Base-by-base conservation (phyloP, 2,329 filamentous ascomycete genomes). In the Diaporthe ampelina region DNA sequence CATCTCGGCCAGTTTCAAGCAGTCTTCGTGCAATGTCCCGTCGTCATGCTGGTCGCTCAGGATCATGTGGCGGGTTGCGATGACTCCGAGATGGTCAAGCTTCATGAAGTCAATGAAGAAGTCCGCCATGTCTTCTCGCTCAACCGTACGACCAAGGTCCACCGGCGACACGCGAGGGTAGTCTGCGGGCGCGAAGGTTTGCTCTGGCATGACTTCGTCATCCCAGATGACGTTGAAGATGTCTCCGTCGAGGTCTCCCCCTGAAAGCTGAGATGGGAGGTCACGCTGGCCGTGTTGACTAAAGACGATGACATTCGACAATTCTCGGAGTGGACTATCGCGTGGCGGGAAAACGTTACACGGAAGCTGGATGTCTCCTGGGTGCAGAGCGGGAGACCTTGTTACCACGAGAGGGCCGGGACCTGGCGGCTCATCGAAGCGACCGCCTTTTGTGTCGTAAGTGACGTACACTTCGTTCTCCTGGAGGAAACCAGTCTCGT, bases 221-320 rank as follows among this genome's bases (percentile, higher is more conserved):
- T 97, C 94, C 87, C 90, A 97, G 63, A 97, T 94, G 67, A 97
- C 84, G 76, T 95, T 93, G 82, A 94, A 97, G 0, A 94, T 84
- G 80, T 98, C 95, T 0, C 95, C 95, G 77, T 97, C 94, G 0
- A 97, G 87, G 81, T 97, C 95, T 0, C 95, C 95, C 1, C 95
- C 95, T 70, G 93, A 93, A 0, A 97, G 86, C 81, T 93, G 89
- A 75, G 94, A 96, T 0, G 94, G 94, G 0, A 97, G 84, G 79
- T 97, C 95, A 21, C 95, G 90, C 0, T 78, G 35, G 0, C 95
- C 95, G 56, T 89, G 86, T 73, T 91, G 90, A 74, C 92, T 95
- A 80, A 97, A 97, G 1, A 94, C 90, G 21, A 97, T 88, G 75
- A 94, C 95, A 78, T 97, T 97, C 2, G 86, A 84, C 1, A 95